Evolutionary conservation across 2,329 filamentous ascomycete species (phyloP), one percentile per base, ranked within the genome.

Genomic region (Macrophomina phaseolina): DNA sequence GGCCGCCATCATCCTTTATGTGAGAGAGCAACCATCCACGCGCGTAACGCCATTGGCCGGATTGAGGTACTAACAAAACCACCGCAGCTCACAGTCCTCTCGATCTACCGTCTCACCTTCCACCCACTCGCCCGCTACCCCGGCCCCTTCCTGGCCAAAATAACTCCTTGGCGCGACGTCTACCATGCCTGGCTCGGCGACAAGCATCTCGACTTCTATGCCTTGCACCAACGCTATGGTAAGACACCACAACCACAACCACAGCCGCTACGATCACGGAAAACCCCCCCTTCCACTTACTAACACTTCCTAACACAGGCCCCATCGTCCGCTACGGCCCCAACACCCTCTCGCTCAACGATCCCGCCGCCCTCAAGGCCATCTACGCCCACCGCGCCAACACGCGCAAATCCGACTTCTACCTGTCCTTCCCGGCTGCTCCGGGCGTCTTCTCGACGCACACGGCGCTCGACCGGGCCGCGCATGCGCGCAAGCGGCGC

Each of bases 341-440:
- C 51, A 93, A 93, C 77, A 87, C 87, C 67, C 81, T 97, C 48
- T 92, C 89, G 0, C 87, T 96, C 81, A 94, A 95, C 82, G 89
- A 87, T 66, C 85, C 85, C 68, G 84, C 72, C 34, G 81, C 80
- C 0, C 71, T 84, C n/a, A 82, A 83, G 30, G 52, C 52, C 5
- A 65, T 65, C 30, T 65, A 65, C 40, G 63, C 51, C 12, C 63
- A 65, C 55, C 32, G 55, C 6, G 55, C 53, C 34, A 66, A 66
- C 18, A 48, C 61, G 7, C 45, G 53, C 45, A 66, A 66, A 12
- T 58, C 53, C 34, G 64, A 66, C 53, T 52, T 51, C 46, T 66
- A 66, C 71, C 75, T 77, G 30, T 80, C 82, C 1, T 83, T 85
- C 68, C 79, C 79, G 1, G 77, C 78, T 6, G 80, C 77, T 16